These are phyloP conservation scores for Eucalyptus sp. DNA, from an alignment of 345 rosid species.

Conservation along the genomic window DNA sequence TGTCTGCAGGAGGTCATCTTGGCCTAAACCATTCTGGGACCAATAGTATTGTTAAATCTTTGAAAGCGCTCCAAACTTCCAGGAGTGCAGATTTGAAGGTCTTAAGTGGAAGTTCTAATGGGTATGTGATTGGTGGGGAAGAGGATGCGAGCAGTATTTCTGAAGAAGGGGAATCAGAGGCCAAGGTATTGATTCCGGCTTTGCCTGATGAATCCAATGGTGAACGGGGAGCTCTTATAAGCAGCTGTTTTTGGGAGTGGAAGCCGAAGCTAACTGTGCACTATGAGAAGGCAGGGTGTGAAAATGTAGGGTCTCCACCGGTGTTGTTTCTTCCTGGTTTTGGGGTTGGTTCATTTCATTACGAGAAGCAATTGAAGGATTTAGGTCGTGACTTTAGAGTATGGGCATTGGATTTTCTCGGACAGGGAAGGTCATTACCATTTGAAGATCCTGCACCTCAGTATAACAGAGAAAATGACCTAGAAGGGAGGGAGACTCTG, in stretches of 20 bases:
- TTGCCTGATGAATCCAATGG: slow-evolving; percentile 53
- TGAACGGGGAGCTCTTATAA: slow-evolving; percentile 36
- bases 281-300: slow-evolving; percentile 66
- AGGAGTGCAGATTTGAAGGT: slow-evolving; percentile 15
- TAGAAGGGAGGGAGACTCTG: slow-evolving; percentile 7
- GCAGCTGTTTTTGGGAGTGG: slow-evolving; percentile 67
- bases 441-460: slow-evolving; percentile 56
- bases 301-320: slow-evolving; percentile 52
- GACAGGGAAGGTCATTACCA: slow-evolving; percentile 85
- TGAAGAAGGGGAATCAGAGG: slow-evolving; percentile 10
- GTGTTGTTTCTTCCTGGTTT: slow-evolving; percentile 92
- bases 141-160: not conserved
- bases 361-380: slow-evolving; percentile 83
- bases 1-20: not conserved
- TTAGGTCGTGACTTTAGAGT: slow-evolving; percentile 83
- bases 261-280: slow-evolving; percentile 68
- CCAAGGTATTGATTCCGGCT: slow-evolving; percentile 62
- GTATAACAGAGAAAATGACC: slow-evolving; percentile 7
- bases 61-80: not conserved
- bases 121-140: slow-evolving; percentile 46
- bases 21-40: not conserved
- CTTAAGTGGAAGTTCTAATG: slow-evolving; percentile 22
- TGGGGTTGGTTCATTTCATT: slow-evolving; percentile 95
- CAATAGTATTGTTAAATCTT: slow-evolving; percentile 2
- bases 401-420: slow-evolving; percentile 96